Percentiles rank a stretch among this genome's conserved stretches.
These are phyloP conservation scores for Ogataea naganishii DNA, from an alignment of 805 yeast genomes.

Conservation along the genomic window DNA sequence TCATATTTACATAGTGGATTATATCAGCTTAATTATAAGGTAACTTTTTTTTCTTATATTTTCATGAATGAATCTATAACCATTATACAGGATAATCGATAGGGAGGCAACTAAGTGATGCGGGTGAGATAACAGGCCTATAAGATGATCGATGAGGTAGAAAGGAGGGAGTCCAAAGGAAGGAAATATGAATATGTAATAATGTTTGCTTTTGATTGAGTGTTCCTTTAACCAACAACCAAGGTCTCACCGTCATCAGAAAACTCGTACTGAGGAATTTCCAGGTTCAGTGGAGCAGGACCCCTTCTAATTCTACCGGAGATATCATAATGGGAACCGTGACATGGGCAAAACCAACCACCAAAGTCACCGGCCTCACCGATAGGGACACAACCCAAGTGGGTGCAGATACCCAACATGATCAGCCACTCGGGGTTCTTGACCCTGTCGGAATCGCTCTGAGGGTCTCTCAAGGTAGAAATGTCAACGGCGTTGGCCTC, in stretches of 20 bases:
- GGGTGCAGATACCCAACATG: conserved; percentile 99
- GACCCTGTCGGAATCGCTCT: conserved; percentile 87
- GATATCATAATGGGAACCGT: conserved; percentile 99
- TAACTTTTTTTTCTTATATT: no score
- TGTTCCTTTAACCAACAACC: conserved; percentile 84
- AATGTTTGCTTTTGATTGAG: no score
- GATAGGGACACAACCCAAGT: conserved; percentile 99
- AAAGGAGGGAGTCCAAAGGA: no score
- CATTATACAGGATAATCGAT: no score
- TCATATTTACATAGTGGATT: no score
- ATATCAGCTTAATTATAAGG: no score
- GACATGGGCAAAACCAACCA: conserved; percentile 99
- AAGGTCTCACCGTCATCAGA: conserved; percentile 64
- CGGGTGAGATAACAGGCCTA: no score
- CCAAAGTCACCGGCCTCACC: conserved; percentile 99
- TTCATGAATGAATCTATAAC: no score
- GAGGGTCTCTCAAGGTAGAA: conserved; percentile 82
- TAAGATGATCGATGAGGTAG: no score
- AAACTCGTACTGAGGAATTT: conserved; percentile 87
- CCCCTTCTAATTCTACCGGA: conserved; percentile 99
- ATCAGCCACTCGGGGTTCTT: conserved; percentile 96
- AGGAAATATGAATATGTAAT: no score
- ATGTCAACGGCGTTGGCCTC: conserved; percentile 88
- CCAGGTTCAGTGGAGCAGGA: conserved; percentile 98
- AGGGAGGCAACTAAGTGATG: no score